These are phyloP conservation scores for Clavaria fumosa DNA, from an alignment of 768 basidiomycete species.

Conservation along the genomic window DNA sequence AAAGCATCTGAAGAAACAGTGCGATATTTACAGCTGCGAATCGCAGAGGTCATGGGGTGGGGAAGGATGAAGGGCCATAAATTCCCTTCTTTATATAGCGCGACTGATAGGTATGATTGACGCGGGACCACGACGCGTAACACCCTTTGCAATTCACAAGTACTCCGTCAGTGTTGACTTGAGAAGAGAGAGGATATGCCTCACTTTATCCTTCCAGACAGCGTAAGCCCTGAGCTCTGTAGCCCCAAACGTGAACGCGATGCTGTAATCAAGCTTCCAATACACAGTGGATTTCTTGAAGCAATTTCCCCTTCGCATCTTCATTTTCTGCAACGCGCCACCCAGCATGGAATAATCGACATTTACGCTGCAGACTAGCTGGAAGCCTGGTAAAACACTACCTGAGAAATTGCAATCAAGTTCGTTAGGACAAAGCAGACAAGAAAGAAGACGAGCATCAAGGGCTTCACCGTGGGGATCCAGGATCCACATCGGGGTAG, in stretches of 20 bases:
- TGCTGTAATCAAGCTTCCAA: not conserved
- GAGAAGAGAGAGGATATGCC: not conserved
- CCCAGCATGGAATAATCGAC: not conserved
- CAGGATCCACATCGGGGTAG: not conserved
- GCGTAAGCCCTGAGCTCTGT: not conserved
- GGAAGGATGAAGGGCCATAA: not conserved
- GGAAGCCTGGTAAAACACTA: not conserved
- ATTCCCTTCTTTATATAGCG: not conserved
- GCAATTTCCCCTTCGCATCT: not conserved
- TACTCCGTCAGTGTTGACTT: not conserved
- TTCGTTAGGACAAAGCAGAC: not conserved
- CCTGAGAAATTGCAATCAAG: not conserved
- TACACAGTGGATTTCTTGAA: not conserved
- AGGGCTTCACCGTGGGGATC: not conserved
- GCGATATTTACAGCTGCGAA: too few species aligned
- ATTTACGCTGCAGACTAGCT: not conserved
- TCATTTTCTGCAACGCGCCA: not conserved
- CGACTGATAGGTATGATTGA: not conserved
- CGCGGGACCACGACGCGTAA: not conserved
- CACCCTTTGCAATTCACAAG: too few species aligned
- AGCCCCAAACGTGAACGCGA: conserved; percentile 1
- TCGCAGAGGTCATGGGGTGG: too few species aligned
- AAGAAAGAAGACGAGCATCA: not conserved
- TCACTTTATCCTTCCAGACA: not conserved
- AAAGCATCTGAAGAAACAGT: too few species aligned